Base-by-base conservation (phyloP, 2,329 filamentous ascomycete species). In the Fusarium fracticaudum region DNA sequence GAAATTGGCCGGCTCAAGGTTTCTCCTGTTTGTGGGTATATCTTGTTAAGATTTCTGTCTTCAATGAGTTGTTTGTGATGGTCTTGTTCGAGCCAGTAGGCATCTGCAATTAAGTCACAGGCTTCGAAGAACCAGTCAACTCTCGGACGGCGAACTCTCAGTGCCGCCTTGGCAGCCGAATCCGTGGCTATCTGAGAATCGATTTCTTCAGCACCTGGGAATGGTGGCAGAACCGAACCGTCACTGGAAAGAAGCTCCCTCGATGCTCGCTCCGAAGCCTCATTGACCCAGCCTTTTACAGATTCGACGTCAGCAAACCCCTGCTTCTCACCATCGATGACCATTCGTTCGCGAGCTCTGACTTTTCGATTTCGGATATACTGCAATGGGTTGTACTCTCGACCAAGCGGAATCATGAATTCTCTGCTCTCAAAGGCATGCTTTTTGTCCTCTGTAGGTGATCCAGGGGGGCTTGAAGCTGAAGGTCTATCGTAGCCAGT, bases 341-440 rank as follows among this genome's bases (percentile, higher is more conserved):
- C 84, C 73, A 89, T 91, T 45, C 94, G 90, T 83, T 97, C 94
- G 22, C 95, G 89, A 33, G 92, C 92, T 71, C 96, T 89, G 18
- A 96, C 89, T 80, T 95, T 96, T 54, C 96, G 90, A 79, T 99
- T 98, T 26, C 96, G 92, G 63, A 98, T 93, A 76, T 94, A 94
- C 81, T 98, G 96, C 31, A 99, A 84, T 9, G 96, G 96, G 80
- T 99, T 98, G 80, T 98, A 98, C 5, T 87, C 84, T 60, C 95
- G 91, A 9, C 93, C 93, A 13, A 92, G 81, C 66, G 76, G 84
- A 58, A 71, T 82, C 81, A 62, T 81, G 69, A 66, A 81, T 60
- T 76, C 85, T 38, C 74, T 65, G 9, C 69, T 72, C 26, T 73
- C 72, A 50, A 76, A 76, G 10, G 60, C 74, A 37, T 68, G 84